Evolutionary conservation across 2,329 filamentous ascomycete genomes (phyloP), one percentile per base, ranked within the genome.

Genomic region (Xylaria sp.): DNA sequence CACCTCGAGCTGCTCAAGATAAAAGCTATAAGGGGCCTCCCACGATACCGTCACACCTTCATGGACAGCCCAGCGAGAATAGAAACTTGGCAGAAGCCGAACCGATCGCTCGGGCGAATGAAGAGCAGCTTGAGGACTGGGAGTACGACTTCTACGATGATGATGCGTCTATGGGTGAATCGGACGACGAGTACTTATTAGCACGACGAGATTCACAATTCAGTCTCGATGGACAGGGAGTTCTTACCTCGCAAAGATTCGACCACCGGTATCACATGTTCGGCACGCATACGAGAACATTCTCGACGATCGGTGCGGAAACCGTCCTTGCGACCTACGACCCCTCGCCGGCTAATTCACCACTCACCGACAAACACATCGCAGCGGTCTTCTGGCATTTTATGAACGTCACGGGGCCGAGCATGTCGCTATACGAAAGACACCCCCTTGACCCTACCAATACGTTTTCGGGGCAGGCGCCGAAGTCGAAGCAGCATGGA

Each of bases 351-450:
- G 81, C 85, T 24, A 88, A 88, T 36, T 91, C 90, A 47, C 94
- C 96, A 36, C 82, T 98, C 32, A 92, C 90, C 73, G 93, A 98
- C 71, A 87, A 89, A 2, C 90, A 91, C 71, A 95, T 93, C 11
- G 91, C 93, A 14, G 87, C 90, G 34, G 90, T 97, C 6, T 98
- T 98, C 78, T 91, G 91, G 78, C 94, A 98, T 79, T 98, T 98
- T 78, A 89, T 98, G 55, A 92, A 93, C 73, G 91, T 96, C 6
- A 97, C 94, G 1, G 94, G 92, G 0, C 93, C 94, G 0, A 92
- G 89, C 72, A 88, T 98, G 77, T 97, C 94, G 1, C 86, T 97
- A 32, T 97, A 93, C 77, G 94, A 98, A 79, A 87, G 95, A 61
- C 90, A 94, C 78, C 90, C 92, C 2, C 86, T 90, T 64, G 93